phyloP scores from a whole-genome alignment of 192 early-diverging fungal species.

The Podila horticola region DNA sequence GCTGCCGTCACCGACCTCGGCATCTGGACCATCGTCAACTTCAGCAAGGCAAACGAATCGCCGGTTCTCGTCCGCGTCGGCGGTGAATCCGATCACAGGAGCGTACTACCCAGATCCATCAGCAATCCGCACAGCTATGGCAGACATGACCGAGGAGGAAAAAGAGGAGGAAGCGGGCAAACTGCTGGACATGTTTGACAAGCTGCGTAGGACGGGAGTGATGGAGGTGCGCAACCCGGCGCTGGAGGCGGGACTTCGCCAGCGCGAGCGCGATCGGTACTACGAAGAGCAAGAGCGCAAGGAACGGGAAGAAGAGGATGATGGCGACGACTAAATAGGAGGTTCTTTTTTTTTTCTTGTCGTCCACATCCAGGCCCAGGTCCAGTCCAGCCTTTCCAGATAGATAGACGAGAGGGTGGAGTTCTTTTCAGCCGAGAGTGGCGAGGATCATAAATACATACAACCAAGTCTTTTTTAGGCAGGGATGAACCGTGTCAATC shows the following conservation, averaged over 20 bases:
- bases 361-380: not conserved
- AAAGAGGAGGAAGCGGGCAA: conserved; percentile 94
- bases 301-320: conserved; percentile 42
- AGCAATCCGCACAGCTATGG: conserved; percentile 59
- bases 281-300: conserved; percentile 38
- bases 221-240: conserved; percentile 84
- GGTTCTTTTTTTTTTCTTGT: not conserved
- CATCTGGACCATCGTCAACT: not conserved
- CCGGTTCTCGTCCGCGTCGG: conserved; percentile 10
- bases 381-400: too few species aligned
- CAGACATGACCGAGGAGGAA: conserved; percentile 95
- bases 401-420: too few species aligned
- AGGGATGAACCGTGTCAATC: too few species aligned
- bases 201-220: conserved; percentile 90
- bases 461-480: too few species aligned
- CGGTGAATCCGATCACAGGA: conserved; percentile 93
- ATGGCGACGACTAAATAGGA: not conserved
- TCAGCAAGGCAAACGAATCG: conserved; percentile 11
- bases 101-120: conserved; percentile 63
- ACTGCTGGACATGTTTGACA: conserved; percentile 94
- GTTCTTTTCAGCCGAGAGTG: too few species aligned
- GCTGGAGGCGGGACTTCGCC: conserved; percentile 59
- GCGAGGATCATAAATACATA: too few species aligned
- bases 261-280: conserved; percentile 41
- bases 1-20: not conserved